Percentiles rank a stretch among this genome's conserved stretches.
phyloP scores from a whole-genome alignment of 495 filamentous ascomycete genomes.

The Bathelium albidoporum region DNA sequence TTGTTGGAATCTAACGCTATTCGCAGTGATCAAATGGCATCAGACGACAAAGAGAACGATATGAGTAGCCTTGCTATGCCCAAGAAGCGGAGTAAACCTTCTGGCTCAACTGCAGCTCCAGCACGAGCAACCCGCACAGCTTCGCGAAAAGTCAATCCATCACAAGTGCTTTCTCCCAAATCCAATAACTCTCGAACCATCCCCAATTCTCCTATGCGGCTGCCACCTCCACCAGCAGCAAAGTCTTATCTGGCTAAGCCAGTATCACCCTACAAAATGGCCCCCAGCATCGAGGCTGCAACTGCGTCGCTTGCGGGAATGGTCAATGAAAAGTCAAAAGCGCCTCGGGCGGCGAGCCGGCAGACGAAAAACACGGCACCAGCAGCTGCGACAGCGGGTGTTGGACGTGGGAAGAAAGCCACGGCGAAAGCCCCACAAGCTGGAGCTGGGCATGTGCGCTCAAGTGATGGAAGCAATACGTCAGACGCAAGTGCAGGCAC shows the following conservation, averaged over 20 bases:
- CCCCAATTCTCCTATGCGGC: slow-evolving; percentile 46
- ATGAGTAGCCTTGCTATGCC: slow-evolving; percentile 39
- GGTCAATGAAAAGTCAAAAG: slow-evolving; percentile 9
- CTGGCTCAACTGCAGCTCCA: slow-evolving; percentile 22
- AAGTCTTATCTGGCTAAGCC: slow-evolving; percentile 42
- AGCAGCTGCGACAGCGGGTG: slow-evolving; percentile 5
- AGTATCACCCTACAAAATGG: slow-evolving; percentile 44
- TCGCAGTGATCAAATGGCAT: slow-evolving; percentile 52
- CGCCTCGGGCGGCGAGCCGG: slow-evolving; percentile 9
- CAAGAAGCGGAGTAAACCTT: slow-evolving; percentile 46
- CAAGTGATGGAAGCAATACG: slow-evolving; percentile 17
- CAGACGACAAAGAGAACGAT: slow-evolving; percentile 73
- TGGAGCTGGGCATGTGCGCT: neutral
- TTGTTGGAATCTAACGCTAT: slow-evolving; percentile 7
- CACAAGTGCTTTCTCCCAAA: slow-evolving; percentile 66
- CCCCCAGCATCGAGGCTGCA: neutral
- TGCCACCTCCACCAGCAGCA: slow-evolving; percentile 37
- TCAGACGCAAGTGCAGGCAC: slow-evolving; percentile 21
- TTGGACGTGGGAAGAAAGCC: slow-evolving; percentile 5
- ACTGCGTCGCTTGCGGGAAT: slow-evolving; percentile 2
- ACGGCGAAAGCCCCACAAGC: slow-evolving; percentile 6
- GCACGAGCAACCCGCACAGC: slow-evolving; percentile 37
- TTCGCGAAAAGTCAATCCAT: slow-evolving; percentile 39
- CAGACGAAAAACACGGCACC: slow-evolving; percentile 9
- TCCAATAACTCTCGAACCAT: slow-evolving; percentile 66